A percentile compares a stretch with the other conserved stretches of the same genome.
These are phyloP conservation scores for Cutaneotrichosporon sp. DNA, from an alignment of 1,284 basidiomycete genomes.

Conservation along the genomic window DNA sequence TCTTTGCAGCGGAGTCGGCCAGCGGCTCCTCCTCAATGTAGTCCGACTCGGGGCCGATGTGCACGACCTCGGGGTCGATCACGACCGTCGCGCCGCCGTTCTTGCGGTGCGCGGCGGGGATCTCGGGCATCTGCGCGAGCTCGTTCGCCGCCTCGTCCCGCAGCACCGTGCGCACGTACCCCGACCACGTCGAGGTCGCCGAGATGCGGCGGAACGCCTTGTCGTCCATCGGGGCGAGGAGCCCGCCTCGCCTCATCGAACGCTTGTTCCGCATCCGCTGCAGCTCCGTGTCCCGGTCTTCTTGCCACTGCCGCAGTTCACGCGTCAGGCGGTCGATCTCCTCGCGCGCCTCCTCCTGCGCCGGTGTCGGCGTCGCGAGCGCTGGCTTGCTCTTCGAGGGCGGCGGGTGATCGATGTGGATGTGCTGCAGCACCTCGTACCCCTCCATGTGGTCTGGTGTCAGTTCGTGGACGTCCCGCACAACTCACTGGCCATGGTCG, in stretches of 20 bases:
- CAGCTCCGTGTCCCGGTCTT: conserved; percentile 13
- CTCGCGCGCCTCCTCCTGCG: conserved; percentile 8
- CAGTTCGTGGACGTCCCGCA: neutral
- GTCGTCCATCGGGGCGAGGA: neutral
- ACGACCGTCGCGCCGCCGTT: neutral
- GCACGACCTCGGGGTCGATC: neutral
- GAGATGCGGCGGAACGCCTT: neutral
- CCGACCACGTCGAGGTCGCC: conserved; percentile 7
- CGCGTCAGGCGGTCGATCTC: conserved; percentile 9
- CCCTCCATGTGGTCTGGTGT: conserved; percentile 51
- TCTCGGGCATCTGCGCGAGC: conserved; percentile 2
- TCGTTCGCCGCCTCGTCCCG: conserved; percentile 3
- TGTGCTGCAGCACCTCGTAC: conserved; percentile 29
- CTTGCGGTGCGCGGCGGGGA: neutral
- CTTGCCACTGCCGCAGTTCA: conserved; percentile 1
- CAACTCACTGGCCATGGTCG: conserved; percentile 42
- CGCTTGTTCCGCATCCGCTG: conserved; percentile 14
- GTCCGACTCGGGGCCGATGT: conserved; percentile 2
- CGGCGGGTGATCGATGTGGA: neutral
- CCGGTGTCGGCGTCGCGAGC: neutral
- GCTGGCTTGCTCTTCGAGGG: neutral
- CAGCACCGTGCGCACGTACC: conserved; percentile 9
- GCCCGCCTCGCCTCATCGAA: neutral
- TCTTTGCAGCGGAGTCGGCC: neutral
- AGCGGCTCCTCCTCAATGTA: neutral